Evolutionary conservation across 2,329 filamentous ascomycete species (phyloP).

Genomic region (Annulohypoxylon truncatum): DNA sequence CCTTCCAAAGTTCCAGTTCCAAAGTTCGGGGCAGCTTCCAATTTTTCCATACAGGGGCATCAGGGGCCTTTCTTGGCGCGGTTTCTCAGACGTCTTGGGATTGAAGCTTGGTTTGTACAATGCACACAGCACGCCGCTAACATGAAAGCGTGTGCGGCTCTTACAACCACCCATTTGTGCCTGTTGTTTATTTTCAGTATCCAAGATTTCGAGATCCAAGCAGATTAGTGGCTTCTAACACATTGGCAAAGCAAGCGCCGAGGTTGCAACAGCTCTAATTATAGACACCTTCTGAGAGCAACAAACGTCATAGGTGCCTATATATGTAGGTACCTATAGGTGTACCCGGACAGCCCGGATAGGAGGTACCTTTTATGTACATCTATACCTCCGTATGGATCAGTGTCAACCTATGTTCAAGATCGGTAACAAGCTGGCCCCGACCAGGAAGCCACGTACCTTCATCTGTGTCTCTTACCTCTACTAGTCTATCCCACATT

Average conservation of each 20-base stretch:
- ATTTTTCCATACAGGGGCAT: slow-evolving; percentile 28
- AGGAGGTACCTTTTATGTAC: no score
- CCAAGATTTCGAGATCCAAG: background rate
- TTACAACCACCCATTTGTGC: slow-evolving; percentile 9
- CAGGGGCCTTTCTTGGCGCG: slow-evolving; percentile 39
- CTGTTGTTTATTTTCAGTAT: slow-evolving; percentile 15
- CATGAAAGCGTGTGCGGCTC: slow-evolving; percentile 29
- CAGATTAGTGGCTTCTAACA: slow-evolving; percentile 1
- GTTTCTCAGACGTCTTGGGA: slow-evolving; percentile 42
- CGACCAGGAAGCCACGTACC: background rate
- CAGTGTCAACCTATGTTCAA: background rate
- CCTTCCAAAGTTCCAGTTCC: slow-evolving; percentile 18
- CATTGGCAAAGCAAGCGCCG: slow-evolving; percentile 16
- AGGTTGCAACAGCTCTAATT: slow-evolving; percentile 28
- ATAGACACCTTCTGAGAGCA: slow-evolving; percentile 17
- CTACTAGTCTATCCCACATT: background rate
- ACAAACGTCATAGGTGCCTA: background rate
- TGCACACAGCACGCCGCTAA: slow-evolving; percentile 27
- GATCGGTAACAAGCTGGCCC: background rate
- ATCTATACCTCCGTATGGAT: background rate
- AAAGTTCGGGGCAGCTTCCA: slow-evolving; percentile 9
- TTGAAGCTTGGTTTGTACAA: slow-evolving; percentile 36
- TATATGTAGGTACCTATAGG: background rate
- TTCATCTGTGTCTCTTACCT: background rate
- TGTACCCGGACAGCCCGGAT: no score